These are phyloP conservation scores for Elsinoe necatrix DNA, from an alignment of 2,329 filamentous ascomycete genomes.

Conservation along the genomic window DNA sequence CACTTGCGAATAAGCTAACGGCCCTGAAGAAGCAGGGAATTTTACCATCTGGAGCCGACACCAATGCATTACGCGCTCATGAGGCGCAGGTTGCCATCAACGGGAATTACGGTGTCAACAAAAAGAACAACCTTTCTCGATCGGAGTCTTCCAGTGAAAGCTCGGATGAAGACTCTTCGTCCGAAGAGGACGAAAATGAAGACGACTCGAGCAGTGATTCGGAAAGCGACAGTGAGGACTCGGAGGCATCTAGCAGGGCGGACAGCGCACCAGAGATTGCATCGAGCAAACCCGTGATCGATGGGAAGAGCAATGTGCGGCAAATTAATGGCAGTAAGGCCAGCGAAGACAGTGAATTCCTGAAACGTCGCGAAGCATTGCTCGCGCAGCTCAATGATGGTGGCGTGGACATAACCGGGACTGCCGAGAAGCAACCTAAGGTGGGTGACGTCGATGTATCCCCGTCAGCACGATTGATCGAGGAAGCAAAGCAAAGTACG, in stretches of 20 bases:
- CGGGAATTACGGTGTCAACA: neutral
- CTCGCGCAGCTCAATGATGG: constrained; percentile 45
- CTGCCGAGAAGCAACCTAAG: neutral
- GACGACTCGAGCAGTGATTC: neutral
- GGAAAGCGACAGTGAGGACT: neutral
- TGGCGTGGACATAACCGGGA: constrained; percentile 40
- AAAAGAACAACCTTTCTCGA: neutral
- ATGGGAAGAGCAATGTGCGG: constrained; percentile 15
- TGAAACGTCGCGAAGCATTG: constrained; percentile 43
- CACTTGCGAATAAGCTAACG: constrained; percentile 41
- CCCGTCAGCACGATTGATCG: neutral
- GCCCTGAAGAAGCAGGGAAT: constrained; percentile 47
- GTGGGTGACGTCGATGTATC: neutral
- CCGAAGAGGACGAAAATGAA: neutral
- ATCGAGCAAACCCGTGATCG: neutral
- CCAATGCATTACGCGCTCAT: constrained; percentile 38
- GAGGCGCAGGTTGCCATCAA: neutral
- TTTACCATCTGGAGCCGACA: constrained; percentile 43
- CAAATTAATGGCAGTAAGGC: constrained; percentile 22
- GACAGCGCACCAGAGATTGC: neutral
- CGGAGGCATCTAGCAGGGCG: neutral
- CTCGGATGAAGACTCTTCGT: neutral
- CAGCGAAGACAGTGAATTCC: constrained; percentile 33
- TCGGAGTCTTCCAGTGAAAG: neutral
- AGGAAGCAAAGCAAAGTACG: neutral